Percentiles rank a stretch among this genome's conserved stretches.
phyloP scores from a whole-genome alignment of 1,284 basidiomycete species.

The Boletus putidus region DNA sequence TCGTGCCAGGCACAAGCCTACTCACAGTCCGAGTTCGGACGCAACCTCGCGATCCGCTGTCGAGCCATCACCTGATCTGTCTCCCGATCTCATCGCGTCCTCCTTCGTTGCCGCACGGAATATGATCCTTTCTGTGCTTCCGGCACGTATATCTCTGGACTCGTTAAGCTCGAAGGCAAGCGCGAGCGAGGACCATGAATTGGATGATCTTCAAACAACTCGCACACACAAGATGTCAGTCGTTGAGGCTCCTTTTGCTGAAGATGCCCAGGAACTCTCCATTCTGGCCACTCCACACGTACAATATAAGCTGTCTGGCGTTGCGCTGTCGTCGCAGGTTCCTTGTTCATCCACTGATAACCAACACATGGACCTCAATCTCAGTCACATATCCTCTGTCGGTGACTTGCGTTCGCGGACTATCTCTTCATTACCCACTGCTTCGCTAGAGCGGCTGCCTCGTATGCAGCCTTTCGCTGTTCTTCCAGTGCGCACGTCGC shows the following conservation, averaged over 20 bases:
- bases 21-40: neutral
- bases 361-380: neutral
- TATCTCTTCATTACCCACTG: neutral
- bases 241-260: neutral
- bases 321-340: conserved; percentile 3
- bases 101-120: conserved; percentile 30
- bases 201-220: conserved; percentile 22
- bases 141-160: conserved; percentile 36
- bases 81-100: conserved; percentile 19
- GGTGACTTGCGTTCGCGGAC: conserved; percentile 2
- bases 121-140: conserved; percentile 31
- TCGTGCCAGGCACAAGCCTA: conserved; percentile 2
- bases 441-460: neutral
- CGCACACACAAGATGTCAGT: neutral
- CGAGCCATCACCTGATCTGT: conserved; percentile 3
- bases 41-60: neutral
- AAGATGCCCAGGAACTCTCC: conserved; percentile 24
- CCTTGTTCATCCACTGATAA: neutral
- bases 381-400: neutral
- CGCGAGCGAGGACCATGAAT: conserved; percentile 35
- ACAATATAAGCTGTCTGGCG: neutral
- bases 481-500: conserved; percentile 36
- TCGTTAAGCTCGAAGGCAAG: conserved; percentile 35
- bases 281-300: conserved; percentile 7
- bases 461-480: conserved; percentile 25